Conservation (phyloP, 2,329 filamentous ascomycete species). For the Penicillium crustosum region DNA sequence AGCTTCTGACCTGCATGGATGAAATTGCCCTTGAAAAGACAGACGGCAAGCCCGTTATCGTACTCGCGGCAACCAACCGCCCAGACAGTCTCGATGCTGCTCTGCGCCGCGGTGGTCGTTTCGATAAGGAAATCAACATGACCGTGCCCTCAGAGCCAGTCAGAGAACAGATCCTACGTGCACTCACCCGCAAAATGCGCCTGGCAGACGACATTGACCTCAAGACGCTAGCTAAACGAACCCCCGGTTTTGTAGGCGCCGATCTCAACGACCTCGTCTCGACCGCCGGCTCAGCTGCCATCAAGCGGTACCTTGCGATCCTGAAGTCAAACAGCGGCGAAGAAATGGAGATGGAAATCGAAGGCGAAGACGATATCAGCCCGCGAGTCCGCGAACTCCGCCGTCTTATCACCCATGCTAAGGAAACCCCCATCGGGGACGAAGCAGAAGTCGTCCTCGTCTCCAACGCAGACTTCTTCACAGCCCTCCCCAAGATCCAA, state of each 20-base stretch:
- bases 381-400: constrained; percentile 48
- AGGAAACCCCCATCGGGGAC: constrained; percentile 51
- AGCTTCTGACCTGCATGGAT: constrained; percentile 85
- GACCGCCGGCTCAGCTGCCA: constrained; percentile 64
- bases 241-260: constrained; percentile 88
- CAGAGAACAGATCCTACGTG: constrained; percentile 73
- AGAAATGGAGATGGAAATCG: constrained; percentile 53
- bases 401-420: constrained; percentile 56
- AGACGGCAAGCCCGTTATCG: constrained; percentile 75
- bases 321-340: constrained; percentile 48
- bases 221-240: constrained; percentile 71
- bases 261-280: constrained; percentile 74
- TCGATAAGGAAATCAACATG: constrained; percentile 82
- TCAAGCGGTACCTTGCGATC: constrained; percentile 59
- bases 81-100: constrained; percentile 83
- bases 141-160: constrained; percentile 78
- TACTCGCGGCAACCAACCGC: constrained; percentile 86
- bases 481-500: constrained; percentile 72
- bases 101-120: constrained; percentile 70
- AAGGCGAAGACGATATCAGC: constrained; percentile 39
- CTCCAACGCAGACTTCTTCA: constrained; percentile 68
- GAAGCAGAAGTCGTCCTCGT: constrained; percentile 59
- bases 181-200: constrained; percentile 65
- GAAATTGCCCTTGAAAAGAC: constrained; percentile 71
- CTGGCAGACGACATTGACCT: constrained; percentile 73